Percentiles rank a stretch among this genome's conserved stretches.
These are phyloP conservation scores for Fusarium piperis DNA, from an alignment of 2,329 filamentous ascomycete species.

Conservation along the genomic window DNA sequence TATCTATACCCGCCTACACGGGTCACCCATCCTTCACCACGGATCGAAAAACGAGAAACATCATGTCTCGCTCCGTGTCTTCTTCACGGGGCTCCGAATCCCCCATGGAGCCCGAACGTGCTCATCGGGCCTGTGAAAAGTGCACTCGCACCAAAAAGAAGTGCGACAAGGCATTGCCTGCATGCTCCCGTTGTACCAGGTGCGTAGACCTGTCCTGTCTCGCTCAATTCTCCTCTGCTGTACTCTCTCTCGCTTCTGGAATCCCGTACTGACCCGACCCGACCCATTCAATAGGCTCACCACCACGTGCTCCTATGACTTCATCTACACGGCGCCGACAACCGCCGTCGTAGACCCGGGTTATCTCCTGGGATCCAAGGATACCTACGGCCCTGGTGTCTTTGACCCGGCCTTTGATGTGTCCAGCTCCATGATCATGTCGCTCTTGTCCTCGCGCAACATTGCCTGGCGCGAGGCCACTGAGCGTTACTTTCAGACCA, in stretches of 20 bases:
- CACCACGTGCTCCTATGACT: slow-evolving; percentile 49
- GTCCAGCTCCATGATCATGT: slow-evolving; percentile 51
- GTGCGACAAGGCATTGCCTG: slow-evolving; percentile 50
- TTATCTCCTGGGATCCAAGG: slow-evolving; percentile 41
- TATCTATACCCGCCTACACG: background rate
- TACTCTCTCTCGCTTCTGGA: background rate
- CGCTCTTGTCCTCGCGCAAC: slow-evolving; percentile 48
- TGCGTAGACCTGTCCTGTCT: slow-evolving; percentile 22
- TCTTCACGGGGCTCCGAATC: slow-evolving; percentile 44
- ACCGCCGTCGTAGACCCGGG: slow-evolving; percentile 45
- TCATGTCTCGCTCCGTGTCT: slow-evolving; percentile 41
- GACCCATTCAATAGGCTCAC: slow-evolving; percentile 33
- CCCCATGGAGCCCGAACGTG: slow-evolving; percentile 46
- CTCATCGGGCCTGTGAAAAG: slow-evolving; percentile 51
- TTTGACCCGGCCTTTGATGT: slow-evolving; percentile 48
- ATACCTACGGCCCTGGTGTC: slow-evolving; percentile 37
- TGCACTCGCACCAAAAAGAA: slow-evolving; percentile 52
- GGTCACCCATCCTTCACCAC: slow-evolving; percentile 28
- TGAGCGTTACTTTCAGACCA: slow-evolving; percentile 51
- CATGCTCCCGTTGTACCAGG: slow-evolving; percentile 49
- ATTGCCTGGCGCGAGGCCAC: slow-evolving; percentile 51
- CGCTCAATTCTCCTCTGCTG: background rate
- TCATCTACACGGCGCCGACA: slow-evolving; percentile 49
- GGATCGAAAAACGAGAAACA: slow-evolving; percentile 32
- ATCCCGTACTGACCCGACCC: background rate